Evolutionary conservation across 352 stramenopile species (phyloP).

Genomic region (Phytophthora pini): DNA sequence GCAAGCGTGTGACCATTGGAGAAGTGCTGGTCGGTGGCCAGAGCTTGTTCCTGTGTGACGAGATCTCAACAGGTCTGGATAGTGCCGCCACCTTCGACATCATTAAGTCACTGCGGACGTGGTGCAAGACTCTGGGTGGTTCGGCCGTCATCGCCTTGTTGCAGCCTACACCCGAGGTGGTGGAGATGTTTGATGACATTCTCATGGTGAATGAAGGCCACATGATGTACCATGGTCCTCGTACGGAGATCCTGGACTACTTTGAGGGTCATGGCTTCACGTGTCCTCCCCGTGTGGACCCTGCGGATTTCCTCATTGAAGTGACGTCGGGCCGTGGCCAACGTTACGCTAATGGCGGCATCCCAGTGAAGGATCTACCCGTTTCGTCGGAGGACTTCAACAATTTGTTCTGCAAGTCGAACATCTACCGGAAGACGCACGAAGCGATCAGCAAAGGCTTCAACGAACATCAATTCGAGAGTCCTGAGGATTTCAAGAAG

Average conservation of each 20-base stretch:
- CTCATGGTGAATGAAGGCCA: conserved; percentile 92
- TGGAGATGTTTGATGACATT: conserved; percentile 95
- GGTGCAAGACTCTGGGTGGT: conserved; percentile 43
- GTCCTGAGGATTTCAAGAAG: conserved; percentile 53
- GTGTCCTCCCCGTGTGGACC: conserved; percentile 63
- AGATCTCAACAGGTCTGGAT: conserved; percentile 95
- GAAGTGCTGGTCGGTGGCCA: conserved; percentile 90
- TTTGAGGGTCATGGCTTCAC: conserved; percentile 52
- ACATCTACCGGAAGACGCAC: conserved; percentile 54
- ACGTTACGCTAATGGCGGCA: conserved; percentile 40
- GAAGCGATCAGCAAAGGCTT: conserved; percentile 43
- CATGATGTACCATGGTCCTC: conserved; percentile 92
- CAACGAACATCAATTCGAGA: conserved; percentile 59
- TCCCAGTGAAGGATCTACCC: conserved; percentile 27
- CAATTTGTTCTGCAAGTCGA: conserved; percentile 56
- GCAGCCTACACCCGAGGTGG: conserved; percentile 90
- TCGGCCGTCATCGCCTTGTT: conserved; percentile 51
- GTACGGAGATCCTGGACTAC: conserved; percentile 71
- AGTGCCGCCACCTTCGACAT: conserved; percentile 91
- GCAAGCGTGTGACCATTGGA: conserved; percentile 88
- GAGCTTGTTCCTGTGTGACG: conserved; percentile 88
- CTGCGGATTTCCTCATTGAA: conserved; percentile 67
- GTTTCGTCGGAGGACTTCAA: conserved; percentile 50
- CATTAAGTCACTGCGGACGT: conserved; percentile 57
- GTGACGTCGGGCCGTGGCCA: conserved; percentile 58